phyloP scores from a whole-genome alignment of 1,284 basidiomycete genomes.

The Fomes fomentarius region DNA sequence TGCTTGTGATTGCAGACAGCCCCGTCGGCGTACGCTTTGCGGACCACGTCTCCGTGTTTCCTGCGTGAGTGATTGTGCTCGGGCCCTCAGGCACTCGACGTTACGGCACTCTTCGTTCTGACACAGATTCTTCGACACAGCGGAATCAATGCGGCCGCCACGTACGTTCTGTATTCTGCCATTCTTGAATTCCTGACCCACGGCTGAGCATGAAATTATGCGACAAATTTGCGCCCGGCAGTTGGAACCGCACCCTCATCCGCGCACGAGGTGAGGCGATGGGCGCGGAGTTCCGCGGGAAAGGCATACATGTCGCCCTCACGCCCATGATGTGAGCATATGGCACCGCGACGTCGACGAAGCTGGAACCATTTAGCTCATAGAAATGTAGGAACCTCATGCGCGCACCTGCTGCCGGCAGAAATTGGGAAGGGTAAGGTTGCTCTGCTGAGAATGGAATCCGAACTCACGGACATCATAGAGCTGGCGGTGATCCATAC shows the following conservation, averaged over 20 bases:
- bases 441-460: neutral
- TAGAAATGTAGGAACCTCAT: constrained; percentile 49
- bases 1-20: constrained; percentile 41
- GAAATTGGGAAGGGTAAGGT: constrained; percentile 72
- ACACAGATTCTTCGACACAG: constrained; percentile 31
- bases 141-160: constrained; percentile 78
- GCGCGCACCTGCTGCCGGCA: constrained; percentile 67
- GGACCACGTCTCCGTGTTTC: constrained; percentile 69
- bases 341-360: neutral
- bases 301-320: constrained; percentile 67
- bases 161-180: constrained; percentile 37
- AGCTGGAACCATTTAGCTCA: neutral
- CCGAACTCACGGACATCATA: constrained; percentile 22
- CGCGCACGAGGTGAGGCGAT: constrained; percentile 63
- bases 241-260: constrained; percentile 71
- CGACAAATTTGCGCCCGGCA: constrained; percentile 19
- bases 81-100: no score
- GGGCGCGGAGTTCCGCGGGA: constrained; percentile 70
- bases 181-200: no score
- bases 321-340: constrained; percentile 52
- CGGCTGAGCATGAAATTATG: no score
- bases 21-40: constrained; percentile 69
- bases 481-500: constrained; percentile 63
- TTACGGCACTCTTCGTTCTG: neutral
- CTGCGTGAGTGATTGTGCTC: constrained; percentile 47